phyloP scores from a whole-genome alignment of 2,329 filamentous ascomycete genomes.

The Verticillium isaacii region DNA sequence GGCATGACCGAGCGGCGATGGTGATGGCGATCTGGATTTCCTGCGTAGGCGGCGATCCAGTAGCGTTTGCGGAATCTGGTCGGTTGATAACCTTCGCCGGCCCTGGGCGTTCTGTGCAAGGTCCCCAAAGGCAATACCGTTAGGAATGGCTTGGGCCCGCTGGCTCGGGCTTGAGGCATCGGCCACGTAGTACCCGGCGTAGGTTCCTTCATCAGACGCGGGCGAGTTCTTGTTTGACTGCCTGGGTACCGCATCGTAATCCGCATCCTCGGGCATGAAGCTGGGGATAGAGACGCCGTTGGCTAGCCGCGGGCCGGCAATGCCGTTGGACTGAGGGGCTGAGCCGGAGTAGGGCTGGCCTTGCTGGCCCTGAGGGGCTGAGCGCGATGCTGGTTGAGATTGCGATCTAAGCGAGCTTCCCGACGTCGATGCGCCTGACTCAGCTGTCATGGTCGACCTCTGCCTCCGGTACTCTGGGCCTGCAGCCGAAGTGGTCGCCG shows the following conservation, averaged over 20 bases:
- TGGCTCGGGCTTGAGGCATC: constrained; percentile 21
- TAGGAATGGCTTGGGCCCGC: constrained; percentile 21
- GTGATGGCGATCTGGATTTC: constrained; percentile 52
- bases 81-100: constrained; percentile 44
- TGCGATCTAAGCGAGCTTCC: constrained; percentile 58
- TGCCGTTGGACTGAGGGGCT: not conserved
- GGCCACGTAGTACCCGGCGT: constrained; percentile 31
- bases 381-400: constrained; percentile 58
- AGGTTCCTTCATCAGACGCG: constrained; percentile 40
- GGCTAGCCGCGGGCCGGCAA: constrained; percentile 26
- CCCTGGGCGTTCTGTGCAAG: constrained; percentile 32
- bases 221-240: constrained; percentile 37
- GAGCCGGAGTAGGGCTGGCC: constrained; percentile 8
- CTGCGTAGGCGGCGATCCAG: constrained; percentile 48
- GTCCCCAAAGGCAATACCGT: constrained; percentile 44
- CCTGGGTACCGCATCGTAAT: constrained; percentile 40
- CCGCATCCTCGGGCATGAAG: constrained; percentile 51
- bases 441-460: constrained; percentile 44
- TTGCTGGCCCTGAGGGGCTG: constrained; percentile 13
- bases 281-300: constrained; percentile 50
- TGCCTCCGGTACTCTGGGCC: constrained; percentile 53
- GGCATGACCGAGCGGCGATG: constrained; percentile 48
- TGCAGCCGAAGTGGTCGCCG: constrained; percentile 35
- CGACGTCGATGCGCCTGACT: constrained; percentile 40
- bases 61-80: constrained; percentile 48